A percentile compares a stretch with the other conserved stretches of the same genome.
These are phyloP conservation scores for Trichosanthes cucumerina DNA, from an alignment of 306 rosid genomes.

Conservation along the genomic window DNA sequence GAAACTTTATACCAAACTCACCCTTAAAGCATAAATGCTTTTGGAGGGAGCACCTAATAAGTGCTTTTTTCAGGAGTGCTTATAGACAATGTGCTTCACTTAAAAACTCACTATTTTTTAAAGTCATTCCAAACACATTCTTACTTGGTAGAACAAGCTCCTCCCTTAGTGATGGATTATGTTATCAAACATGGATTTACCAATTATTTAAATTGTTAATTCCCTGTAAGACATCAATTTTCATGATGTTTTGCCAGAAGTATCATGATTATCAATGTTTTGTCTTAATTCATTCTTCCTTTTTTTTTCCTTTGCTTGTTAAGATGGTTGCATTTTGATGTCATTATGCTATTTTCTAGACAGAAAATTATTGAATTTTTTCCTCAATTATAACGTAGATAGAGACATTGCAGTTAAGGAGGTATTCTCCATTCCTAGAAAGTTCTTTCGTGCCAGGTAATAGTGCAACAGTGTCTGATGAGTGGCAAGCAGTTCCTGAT, in stretches of 20 bases:
- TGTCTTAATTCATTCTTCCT: neutral
- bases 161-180: neutral
- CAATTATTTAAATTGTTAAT: neutral
- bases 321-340: neutral
- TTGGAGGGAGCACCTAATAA: neutral
- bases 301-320: neutral
- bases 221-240: neutral
- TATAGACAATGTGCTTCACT: neutral
- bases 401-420: slow-evolving; percentile 42
- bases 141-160: neutral
- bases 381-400: slow-evolving; percentile 24
- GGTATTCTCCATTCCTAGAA: slow-evolving; percentile 72
- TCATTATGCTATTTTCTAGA: neutral
- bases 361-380: neutral
- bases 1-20: neutral
- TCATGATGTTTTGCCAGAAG: neutral
- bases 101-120: neutral
- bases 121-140: neutral
- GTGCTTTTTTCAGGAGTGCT: neutral
- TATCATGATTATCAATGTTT: neutral
- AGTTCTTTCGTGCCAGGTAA: slow-evolving; percentile 35
- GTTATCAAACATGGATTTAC: neutral
- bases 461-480: slow-evolving; percentile 33
- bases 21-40: neutral
- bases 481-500: slow-evolving; percentile 93